Base-by-base conservation (phyloP, 2,329 filamentous ascomycete genomes). In the Cladosporium sp. region DNA sequence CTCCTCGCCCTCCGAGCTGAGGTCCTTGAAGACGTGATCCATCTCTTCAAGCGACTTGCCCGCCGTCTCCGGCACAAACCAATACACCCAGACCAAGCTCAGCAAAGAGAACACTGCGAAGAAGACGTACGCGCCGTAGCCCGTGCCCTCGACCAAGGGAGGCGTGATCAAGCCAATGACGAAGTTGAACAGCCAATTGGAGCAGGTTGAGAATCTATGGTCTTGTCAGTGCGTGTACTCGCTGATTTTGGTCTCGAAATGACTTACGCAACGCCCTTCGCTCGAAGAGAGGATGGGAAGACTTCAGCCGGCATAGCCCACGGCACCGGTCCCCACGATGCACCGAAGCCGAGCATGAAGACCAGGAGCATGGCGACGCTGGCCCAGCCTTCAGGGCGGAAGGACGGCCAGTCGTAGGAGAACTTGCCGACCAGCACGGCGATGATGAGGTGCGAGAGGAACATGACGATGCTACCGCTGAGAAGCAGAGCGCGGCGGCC, bases 171-270 rank as follows among this genome's bases (percentile, higher is more conserved):
- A 46, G 3, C 61, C 57, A 22, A 84, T 80, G 46, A 82, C 77
- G 57, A 85, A 84, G 63, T 85, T 84, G 63, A 78, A 81, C 2
- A 84, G 66, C 71, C 85, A 87, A 67, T 83, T 84, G 9, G 76
- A 77, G 54, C 77, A 80, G 0, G 82, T 85, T 0, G 80, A 82
- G 3, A 85, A 70, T 13, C 51, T 52, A 1, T 13, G 2, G 35
- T 40, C 14, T 6, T 10, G 34, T 22, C 9, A 22, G 28, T 49
- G 22, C 22, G 7, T 28, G 22, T 28, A 28, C 22, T 28, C 18
- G 22, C 10, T 13, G n/a, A 9, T 16, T 9, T 19, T 42, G 40
- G 5, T 22, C 1, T 5, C 6, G 19, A 9, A 22, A 6, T 5
- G 32, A 46, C 43, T 35, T 35, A 53, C 1, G 82, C 82, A 0